Conservation (phyloP, 495 filamentous ascomycete species). For the Aspergillus nanangensis region DNA sequence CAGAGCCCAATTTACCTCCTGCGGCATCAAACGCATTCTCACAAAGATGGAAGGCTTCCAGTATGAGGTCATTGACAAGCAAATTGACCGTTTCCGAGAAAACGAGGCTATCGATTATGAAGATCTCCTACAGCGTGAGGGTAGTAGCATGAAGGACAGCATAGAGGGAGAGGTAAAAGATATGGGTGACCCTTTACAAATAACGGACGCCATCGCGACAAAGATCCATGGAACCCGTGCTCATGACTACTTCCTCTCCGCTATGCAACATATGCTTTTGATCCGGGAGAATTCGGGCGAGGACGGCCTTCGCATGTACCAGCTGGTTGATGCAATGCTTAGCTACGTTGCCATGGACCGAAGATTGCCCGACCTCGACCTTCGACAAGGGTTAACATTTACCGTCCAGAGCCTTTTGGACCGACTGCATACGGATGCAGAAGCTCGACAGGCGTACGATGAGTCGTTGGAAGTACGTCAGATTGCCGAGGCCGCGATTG, state of each 20-base stretch:
- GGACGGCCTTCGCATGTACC: constrained; percentile 92
- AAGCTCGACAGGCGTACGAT: constrained; percentile 85
- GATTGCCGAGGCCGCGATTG: constrained; percentile 90
- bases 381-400: constrained; percentile 95
- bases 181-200: constrained; percentile 87
- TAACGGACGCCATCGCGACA: constrained; percentile 88
- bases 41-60: constrained; percentile 98
- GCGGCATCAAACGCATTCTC: constrained; percentile 90
- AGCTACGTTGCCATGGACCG: constrained; percentile 99
- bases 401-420: constrained; percentile 94
- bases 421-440: constrained; percentile 91
- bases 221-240: constrained; percentile 79
- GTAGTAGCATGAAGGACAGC: constrained; percentile 82
- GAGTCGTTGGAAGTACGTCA: constrained; percentile 85
- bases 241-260: constrained; percentile 93
- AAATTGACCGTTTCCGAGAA: constrained; percentile 86
- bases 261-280: constrained; percentile 89
- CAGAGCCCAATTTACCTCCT: constrained; percentile 91
- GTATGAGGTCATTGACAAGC: constrained; percentile 97
- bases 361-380: constrained; percentile 90
- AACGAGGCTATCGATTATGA: constrained; percentile 98
- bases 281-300: constrained; percentile 92
- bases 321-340: constrained; percentile 95
- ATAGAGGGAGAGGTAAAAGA: constrained; percentile 91
- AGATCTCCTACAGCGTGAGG: constrained; percentile 89